Evolutionary conservation across 345 rosid genomes (phyloP).

Genomic region (Hypericum androsaemum): DNA sequence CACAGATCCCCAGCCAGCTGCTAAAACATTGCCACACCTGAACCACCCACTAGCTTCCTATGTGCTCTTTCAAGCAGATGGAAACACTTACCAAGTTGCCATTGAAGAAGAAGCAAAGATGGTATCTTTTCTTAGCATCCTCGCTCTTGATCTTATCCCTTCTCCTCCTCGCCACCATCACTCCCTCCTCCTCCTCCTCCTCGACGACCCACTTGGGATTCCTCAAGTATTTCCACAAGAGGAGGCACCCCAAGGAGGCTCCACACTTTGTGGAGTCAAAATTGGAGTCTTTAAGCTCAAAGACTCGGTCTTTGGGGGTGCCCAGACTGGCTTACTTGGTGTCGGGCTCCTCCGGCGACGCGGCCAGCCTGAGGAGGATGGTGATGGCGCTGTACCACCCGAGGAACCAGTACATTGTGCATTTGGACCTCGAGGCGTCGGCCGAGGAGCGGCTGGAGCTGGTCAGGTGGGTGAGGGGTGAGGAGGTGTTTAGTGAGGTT

Average conservation of each 20-base stretch:
- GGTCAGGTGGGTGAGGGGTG: constrained; percentile 38
- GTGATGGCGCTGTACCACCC: constrained; percentile 82
- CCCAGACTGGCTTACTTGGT: constrained; percentile 69
- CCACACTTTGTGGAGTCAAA: constrained; percentile 45
- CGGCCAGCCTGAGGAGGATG: constrained; percentile 58
- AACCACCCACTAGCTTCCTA: constrained; percentile 7
- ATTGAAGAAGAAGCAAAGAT: constrained; percentile 31
- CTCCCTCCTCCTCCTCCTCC: constrained; percentile 22
- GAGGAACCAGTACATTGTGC: constrained; percentile 67
- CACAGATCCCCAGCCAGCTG: no score
- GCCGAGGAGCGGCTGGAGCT: constrained; percentile 66
- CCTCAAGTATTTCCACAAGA: constrained; percentile 5
- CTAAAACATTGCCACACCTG: not conserved
- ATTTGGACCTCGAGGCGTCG: constrained; percentile 74
- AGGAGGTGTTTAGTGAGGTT: constrained; percentile 40
- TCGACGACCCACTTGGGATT: constrained; percentile 13
- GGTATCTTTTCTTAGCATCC: constrained; percentile 32
- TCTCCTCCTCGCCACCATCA: constrained; percentile 21
- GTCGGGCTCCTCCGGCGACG: constrained; percentile 75
- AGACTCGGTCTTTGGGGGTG: constrained; percentile 17
- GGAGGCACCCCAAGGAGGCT: constrained; percentile 3
- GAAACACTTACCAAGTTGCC: not conserved
- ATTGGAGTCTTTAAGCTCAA: constrained; percentile 13
- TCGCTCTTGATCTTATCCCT: constrained; percentile 39
- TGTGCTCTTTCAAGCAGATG: constrained; percentile 18